These are phyloP conservation scores for Cephalotrichum gorgonifer DNA, from an alignment of 2,329 filamentous ascomycete genomes.

Conservation along the genomic window DNA sequence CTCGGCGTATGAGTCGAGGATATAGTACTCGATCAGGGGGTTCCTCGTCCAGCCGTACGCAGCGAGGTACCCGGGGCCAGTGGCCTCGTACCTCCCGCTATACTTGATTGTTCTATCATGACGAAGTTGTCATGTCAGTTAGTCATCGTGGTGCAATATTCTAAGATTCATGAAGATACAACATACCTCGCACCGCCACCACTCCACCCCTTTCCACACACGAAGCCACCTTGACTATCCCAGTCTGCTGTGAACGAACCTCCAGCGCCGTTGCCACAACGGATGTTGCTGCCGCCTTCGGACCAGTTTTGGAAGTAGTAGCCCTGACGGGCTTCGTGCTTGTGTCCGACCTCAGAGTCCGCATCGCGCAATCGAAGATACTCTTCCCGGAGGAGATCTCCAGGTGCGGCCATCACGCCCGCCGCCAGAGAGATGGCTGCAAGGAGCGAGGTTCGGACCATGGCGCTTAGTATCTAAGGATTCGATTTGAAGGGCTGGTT, in stretches of 20 bases:
- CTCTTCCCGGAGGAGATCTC: neutral
- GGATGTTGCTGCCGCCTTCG: conserved; percentile 29
- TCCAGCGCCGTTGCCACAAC: conserved; percentile 30
- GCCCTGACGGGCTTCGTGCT: conserved; percentile 19
- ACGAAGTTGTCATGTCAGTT: neutral
- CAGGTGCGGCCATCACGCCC: neutral
- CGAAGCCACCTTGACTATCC: conserved; percentile 38
- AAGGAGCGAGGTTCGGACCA: neutral
- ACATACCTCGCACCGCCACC: conserved; percentile 36
- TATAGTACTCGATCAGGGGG: conserved; percentile 26
- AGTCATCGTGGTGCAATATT: no score
- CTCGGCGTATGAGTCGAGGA: conserved; percentile 25
- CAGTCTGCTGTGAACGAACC: conserved; percentile 34
- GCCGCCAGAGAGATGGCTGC: neutral
- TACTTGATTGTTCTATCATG: conserved; percentile 14
- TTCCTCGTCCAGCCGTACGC: conserved; percentile 26
- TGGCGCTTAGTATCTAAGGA: no score
- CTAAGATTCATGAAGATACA: neutral
- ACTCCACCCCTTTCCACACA: conserved; percentile 49
- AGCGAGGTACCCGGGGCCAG: conserved; percentile 19
- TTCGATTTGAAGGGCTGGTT: no score
- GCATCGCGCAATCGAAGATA: neutral
- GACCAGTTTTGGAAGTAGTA: conserved; percentile 40
- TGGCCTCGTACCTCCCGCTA: conserved; percentile 18
- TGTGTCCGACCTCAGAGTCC: neutral